Conservation (phyloP, 2,329 filamentous ascomycete species). For the Penicillium crustosum region DNA sequence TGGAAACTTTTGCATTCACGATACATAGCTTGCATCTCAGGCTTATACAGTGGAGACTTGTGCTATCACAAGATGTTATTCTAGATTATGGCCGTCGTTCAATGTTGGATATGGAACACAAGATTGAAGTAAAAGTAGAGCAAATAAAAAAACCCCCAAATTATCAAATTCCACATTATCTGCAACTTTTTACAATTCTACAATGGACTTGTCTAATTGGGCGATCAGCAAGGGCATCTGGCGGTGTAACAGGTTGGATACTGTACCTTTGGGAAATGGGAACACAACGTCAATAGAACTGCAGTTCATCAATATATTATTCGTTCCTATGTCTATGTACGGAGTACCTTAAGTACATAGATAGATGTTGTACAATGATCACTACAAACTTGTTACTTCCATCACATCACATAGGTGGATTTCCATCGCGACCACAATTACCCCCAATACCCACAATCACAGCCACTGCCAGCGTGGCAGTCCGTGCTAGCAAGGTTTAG, state of each 20-base stretch:
- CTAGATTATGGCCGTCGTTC: neutral
- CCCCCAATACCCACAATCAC: neutral
- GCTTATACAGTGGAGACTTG: neutral
- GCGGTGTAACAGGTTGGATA: neutral
- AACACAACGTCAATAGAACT: neutral
- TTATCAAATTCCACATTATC: neutral
- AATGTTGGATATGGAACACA: neutral
- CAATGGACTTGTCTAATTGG: neutral
- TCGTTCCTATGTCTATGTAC: neutral
- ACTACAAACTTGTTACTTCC: neutral
- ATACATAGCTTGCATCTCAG: slow-evolving; percentile 1
- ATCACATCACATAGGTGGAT: neutral
- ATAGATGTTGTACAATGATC: neutral
- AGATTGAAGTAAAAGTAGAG: neutral
- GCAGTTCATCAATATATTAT: neutral
- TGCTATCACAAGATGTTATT: slow-evolving; percentile 1
- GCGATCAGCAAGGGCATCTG: neutral
- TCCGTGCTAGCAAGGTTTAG: slow-evolving; percentile 14
- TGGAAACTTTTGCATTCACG: slow-evolving; percentile 1
- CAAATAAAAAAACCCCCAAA: neutral
- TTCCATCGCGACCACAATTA: neutral
- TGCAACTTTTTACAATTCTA: neutral
- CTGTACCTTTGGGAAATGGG: neutral
- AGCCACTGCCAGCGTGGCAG: slow-evolving; percentile 25
- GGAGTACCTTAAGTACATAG: neutral